phyloP scores from a whole-genome alignment of 352 stramenopile genomes.

The Phytophthora niederhauseri region DNA sequence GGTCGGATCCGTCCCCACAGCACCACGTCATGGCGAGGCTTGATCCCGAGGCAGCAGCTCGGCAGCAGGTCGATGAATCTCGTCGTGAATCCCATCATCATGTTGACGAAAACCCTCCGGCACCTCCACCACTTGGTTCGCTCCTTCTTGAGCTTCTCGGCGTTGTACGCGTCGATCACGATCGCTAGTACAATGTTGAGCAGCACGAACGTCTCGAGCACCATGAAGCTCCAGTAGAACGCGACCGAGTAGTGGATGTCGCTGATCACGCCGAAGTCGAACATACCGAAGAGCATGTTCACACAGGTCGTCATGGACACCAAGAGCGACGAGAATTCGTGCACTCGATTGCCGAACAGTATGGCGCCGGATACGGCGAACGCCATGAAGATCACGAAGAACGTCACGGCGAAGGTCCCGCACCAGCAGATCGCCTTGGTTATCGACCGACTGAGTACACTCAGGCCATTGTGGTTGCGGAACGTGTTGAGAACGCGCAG shows the following conservation, averaged over 20 bases:
- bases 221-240: conserved; percentile 71
- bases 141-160: conserved; percentile 37
- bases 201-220: conserved; percentile 59
- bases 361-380: conserved; percentile 1
- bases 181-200: conserved; percentile 78
- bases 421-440: background rate
- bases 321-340: conserved; percentile 4
- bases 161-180: conserved; percentile 56
- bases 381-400: conserved; percentile 4
- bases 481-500: conserved; percentile 50
- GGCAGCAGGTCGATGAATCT: conserved; percentile 5
- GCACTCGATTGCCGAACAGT: conserved; percentile 2
- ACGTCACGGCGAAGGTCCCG: background rate
- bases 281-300: conserved; percentile 63
- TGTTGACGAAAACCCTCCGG: conserved; percentile 10
- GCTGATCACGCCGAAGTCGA: conserved; percentile 42
- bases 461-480: conserved; percentile 52
- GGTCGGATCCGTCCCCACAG: background rate
- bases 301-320: conserved; percentile 1
- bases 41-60: background rate
- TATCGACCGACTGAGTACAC: conserved; percentile 9
- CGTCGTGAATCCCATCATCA: conserved; percentile 4
- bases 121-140: conserved; percentile 30
- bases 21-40: background rate
- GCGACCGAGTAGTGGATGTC: conserved; percentile 47